phyloP scores from a whole-genome alignment of 2,329 filamentous ascomycete species.

The Exophiala viscosa region DNA sequence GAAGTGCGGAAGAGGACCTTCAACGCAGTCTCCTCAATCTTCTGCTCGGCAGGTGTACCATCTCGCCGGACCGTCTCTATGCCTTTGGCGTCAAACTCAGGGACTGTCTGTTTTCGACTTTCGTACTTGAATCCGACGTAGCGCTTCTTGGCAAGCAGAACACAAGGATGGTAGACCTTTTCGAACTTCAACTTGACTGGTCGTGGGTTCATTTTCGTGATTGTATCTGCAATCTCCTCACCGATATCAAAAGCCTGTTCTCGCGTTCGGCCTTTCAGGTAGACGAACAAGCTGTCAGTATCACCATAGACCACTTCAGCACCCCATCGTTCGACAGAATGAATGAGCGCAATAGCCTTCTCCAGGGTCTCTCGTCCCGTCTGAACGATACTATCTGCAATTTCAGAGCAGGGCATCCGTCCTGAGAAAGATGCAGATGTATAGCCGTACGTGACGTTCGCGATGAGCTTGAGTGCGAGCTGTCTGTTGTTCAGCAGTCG shows the following conservation, averaged over 20 bases:
- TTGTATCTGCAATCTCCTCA: conserved; percentile 79
- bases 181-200: conserved; percentile 97
- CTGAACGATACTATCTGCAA: conserved; percentile 97
- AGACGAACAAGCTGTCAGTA: conserved; percentile 90
- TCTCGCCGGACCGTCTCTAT: conserved; percentile 96
- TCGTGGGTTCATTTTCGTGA: conserved; percentile 85
- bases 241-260: conserved; percentile 91
- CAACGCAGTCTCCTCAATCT: conserved; percentile 89
- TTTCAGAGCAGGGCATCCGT: conserved; percentile 95
- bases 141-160: conserved; percentile 91
- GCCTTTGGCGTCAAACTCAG: conserved; percentile 95
- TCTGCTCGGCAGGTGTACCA: conserved; percentile 91
- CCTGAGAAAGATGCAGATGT: conserved; percentile 95
- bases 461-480: conserved; percentile 87
- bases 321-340: conserved; percentile 80
- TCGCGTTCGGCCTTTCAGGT: conserved; percentile 79
- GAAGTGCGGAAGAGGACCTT: conserved; percentile 85
- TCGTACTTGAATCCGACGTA: conserved; percentile 99
- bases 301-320: conserved; percentile 98
- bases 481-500: conserved; percentile 89
- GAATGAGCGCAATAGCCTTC: conserved; percentile 86
- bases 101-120: conserved; percentile 65
- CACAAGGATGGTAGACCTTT: conserved; percentile 94
- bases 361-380: conserved; percentile 92
- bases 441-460: conserved; percentile 99